A percentile compares a stretch with the other conserved stretches of the same genome.
Conservation (phyloP, 73 alveolate species). For the Breviolum minutum region DNA sequence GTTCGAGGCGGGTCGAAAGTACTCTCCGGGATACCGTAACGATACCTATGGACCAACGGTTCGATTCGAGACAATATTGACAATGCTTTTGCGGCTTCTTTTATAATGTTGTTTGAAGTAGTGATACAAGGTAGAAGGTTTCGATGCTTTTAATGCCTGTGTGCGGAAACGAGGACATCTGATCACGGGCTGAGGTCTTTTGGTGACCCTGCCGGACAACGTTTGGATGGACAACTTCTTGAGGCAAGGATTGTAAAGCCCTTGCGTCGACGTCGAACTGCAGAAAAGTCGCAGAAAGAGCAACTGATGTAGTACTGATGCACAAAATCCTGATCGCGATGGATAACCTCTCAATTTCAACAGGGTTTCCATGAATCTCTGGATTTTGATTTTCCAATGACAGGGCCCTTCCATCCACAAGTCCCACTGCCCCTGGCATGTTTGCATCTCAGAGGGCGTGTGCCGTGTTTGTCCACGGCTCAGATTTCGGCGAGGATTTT, state of each 20-base stretch:
- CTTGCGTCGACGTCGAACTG: neutral
- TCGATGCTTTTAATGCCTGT: no score
- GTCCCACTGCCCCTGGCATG: neutral
- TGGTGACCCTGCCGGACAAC: conserved; percentile 78
- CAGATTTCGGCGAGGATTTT: neutral
- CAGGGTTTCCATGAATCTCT: no score
- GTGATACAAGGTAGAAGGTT: neutral
- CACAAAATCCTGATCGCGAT: no score
- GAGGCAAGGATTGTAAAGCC: conserved; percentile 1
- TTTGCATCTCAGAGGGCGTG: neutral
- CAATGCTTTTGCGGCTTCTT: neutral
- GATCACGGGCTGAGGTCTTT: neutral
- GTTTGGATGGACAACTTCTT: conserved; percentile 66
- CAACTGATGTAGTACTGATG: no score
- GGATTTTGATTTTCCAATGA: no score
- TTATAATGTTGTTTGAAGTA: neutral
- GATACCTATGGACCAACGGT: neutral
- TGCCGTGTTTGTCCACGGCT: neutral
- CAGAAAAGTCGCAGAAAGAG: no score
- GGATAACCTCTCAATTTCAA: no score
- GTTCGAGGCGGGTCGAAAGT: conserved; percentile 27
- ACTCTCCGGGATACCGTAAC: neutral
- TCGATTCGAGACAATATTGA: neutral
- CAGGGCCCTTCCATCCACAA: conserved; percentile 39
- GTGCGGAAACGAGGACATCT: neutral